phyloP scores from a whole-genome alignment of 495 filamentous ascomycete species.

The Pyronema omphalodes region DNA sequence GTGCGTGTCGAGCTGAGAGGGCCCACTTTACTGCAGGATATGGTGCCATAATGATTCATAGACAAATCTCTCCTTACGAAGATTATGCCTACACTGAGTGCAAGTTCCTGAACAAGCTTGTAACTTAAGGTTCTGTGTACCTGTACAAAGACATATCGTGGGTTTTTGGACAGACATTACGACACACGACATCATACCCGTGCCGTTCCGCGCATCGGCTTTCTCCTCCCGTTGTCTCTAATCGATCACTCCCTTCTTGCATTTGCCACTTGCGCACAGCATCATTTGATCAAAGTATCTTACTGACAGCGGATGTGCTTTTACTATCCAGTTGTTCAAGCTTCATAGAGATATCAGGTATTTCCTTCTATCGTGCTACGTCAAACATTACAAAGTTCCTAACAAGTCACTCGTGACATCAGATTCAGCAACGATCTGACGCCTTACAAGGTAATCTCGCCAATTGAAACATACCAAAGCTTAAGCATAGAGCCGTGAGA shows the following conservation, averaged over 20 bases:
- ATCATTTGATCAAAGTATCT: background rate
- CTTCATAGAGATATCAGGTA: conserved; percentile 15
- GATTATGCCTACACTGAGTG: background rate
- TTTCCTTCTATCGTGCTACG: background rate
- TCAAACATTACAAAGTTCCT: conserved; percentile 1
- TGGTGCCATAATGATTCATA: background rate
- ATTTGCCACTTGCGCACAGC: background rate
- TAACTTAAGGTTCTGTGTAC: no score
- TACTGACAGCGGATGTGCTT: background rate
- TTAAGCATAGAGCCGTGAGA: background rate
- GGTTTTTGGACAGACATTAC: background rate
- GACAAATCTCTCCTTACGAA: background rate
- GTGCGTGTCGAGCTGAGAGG: background rate
- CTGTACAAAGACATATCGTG: no score
- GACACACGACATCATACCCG: background rate
- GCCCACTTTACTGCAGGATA: background rate
- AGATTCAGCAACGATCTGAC: conserved; percentile 23
- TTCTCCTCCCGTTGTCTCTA: background rate
- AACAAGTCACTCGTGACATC: conserved; percentile 2
- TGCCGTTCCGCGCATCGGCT: background rate
- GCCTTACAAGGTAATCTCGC: conserved; percentile 16
- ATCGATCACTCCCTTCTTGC: background rate
- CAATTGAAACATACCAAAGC: background rate
- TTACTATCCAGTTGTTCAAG: conserved; percentile 10
- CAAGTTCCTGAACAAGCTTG: background rate